Conservation (phyloP, 208 protist genomes). For the Leishmania tarentolae region DNA sequence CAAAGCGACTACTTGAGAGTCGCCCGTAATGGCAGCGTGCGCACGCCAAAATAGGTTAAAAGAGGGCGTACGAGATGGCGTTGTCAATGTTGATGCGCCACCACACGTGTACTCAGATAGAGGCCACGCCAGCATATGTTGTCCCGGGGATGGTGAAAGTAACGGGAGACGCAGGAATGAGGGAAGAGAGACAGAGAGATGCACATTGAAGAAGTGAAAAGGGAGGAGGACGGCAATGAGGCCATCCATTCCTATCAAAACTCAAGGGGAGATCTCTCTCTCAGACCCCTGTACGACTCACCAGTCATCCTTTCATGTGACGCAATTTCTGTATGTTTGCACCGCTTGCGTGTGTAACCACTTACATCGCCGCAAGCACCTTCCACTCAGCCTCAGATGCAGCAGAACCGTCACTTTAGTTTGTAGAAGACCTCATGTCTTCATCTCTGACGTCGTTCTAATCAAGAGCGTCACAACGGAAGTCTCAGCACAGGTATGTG, state of each 20-base stretch:
- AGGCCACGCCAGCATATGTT: background rate
- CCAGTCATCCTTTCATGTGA: background rate
- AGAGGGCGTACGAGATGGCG: background rate
- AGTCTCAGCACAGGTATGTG: background rate
- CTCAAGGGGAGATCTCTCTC: background rate
- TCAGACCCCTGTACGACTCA: background rate
- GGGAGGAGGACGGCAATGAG: background rate
- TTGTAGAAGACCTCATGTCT: background rate
- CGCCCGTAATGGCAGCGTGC: background rate
- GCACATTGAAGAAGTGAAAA: background rate
- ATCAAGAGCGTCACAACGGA: background rate
- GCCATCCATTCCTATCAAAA: background rate
- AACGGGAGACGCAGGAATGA: background rate
- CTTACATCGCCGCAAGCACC: background rate
- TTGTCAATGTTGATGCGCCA: background rate
- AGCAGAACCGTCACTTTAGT: background rate
- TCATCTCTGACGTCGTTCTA: background rate
- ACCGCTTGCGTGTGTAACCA: background rate
- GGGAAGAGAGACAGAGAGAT: slow-evolving; percentile 5
- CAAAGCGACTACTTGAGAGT: slow-evolving; percentile 1
- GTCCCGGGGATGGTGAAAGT: slow-evolving; percentile 4
- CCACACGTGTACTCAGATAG: background rate
- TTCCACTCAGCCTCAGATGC: background rate
- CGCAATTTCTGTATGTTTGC: background rate
- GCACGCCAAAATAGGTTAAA: background rate